These are phyloP conservation scores for Lepiota venenata DNA, from an alignment of 768 basidiomycete genomes.

Conservation along the genomic window DNA sequence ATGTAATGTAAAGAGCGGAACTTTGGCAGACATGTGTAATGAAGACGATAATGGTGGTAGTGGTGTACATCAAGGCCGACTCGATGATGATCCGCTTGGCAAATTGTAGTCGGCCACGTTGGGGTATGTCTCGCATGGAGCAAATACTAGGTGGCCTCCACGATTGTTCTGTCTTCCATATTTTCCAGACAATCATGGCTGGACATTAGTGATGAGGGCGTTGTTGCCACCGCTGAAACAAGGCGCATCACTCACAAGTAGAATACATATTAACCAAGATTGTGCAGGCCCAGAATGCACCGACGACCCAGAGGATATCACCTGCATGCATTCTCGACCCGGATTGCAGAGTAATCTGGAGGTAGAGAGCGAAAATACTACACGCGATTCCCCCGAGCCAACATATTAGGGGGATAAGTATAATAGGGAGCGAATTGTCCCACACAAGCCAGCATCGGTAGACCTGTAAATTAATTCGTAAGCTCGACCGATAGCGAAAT, in stretches of 20 bases:
- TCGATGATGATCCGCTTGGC: slow-evolving; percentile 16
- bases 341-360: not conserved
- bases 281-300: slow-evolving; percentile 16
- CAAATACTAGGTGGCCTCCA: slow-evolving; percentile 1
- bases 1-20: slow-evolving; percentile 12
- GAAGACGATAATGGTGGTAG: slow-evolving; percentile 13
- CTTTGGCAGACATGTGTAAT: slow-evolving; percentile 12
- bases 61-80: slow-evolving; percentile 17
- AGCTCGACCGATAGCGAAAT: not conserved
- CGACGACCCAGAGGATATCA: not conserved
- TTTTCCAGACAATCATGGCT: slow-evolving; percentile 15
- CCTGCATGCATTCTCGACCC: not conserved
- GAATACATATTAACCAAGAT: slow-evolving; percentile 17
- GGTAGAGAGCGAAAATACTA: slow-evolving; percentile 7
- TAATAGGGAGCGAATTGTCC: slow-evolving; percentile 7
- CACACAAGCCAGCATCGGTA: slow-evolving; percentile 20
- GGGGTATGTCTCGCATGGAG: slow-evolving; percentile 4
- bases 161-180: slow-evolving; percentile 9
- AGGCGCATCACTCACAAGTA: slow-evolving; percentile 14
- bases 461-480: slow-evolving; percentile 4
- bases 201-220: not conserved
- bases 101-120: slow-evolving; percentile 1
- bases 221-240: not conserved
- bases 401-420: slow-evolving; percentile 12
- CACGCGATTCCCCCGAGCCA: slow-evolving; percentile 14